A percentile compares a stretch with the other conserved stretches of the same genome.
These are phyloP conservation scores for Fusarium acutatum DNA, from an alignment of 2,329 filamentous ascomycete species.

Conservation along the genomic window DNA sequence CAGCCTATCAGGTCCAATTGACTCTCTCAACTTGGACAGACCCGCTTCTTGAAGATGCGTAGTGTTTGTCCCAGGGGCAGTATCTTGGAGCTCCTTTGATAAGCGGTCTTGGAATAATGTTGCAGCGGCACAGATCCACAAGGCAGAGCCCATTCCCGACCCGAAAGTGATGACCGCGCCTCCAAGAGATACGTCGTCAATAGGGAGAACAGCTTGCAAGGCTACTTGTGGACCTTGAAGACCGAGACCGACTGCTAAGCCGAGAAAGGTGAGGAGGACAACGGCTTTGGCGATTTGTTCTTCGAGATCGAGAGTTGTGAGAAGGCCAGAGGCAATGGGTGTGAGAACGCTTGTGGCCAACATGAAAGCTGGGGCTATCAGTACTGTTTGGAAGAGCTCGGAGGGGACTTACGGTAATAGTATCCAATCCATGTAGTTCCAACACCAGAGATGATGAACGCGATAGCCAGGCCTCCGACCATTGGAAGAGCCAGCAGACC, in stretches of 20 bases:
- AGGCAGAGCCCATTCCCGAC: constrained; percentile 30
- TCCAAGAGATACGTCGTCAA: constrained; percentile 35
- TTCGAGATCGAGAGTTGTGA: constrained; percentile 31
- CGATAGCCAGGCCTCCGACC: constrained; percentile 27
- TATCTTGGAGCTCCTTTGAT: constrained; percentile 15
- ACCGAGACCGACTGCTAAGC: constrained; percentile 31
- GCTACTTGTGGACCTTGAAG: constrained; percentile 36
- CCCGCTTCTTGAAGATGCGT: constrained; percentile 16
- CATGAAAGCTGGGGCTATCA: constrained; percentile 35
- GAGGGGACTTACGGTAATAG: constrained; percentile 29
- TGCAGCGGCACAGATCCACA: constrained; percentile 40
- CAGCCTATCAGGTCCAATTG: constrained; percentile 14
- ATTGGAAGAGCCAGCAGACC: constrained; percentile 36
- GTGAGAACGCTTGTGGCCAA: constrained; percentile 31
- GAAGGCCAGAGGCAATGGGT: constrained; percentile 32
- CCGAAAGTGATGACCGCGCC: constrained; percentile 38
- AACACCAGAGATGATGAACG: constrained; percentile 32
- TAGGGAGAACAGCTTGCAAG: constrained; percentile 24
- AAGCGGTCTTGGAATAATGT: constrained; percentile 37
- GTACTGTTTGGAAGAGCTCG: rapidly evolving
- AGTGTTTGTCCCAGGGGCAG: constrained; percentile 13
- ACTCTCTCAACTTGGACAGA: constrained; percentile 23
- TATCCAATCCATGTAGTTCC: constrained; percentile 35
- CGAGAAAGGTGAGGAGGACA: constrained; percentile 30
- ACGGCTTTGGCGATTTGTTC: constrained; percentile 36